phyloP scores from a whole-genome alignment of 768 basidiomycete species.

The Panellus pusillus region DNA sequence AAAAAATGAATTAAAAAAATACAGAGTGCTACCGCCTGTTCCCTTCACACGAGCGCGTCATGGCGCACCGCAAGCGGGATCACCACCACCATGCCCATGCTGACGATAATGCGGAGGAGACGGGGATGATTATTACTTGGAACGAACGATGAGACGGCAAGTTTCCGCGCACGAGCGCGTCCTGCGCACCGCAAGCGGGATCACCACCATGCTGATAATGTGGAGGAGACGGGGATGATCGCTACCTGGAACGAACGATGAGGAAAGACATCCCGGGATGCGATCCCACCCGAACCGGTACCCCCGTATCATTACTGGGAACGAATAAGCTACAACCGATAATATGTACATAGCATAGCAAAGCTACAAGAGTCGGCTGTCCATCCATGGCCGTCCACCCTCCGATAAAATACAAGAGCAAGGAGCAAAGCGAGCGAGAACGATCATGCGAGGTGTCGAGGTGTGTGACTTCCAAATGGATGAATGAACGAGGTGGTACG shows the following conservation, averaged over 20 bases:
- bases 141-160: no score
- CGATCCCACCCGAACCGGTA: constrained; percentile 7
- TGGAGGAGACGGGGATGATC: constrained; percentile 52
- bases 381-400: no score
- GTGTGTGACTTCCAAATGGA: no score
- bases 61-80: constrained; percentile 72
- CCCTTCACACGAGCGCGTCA: constrained; percentile 65
- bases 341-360: constrained; percentile 2
- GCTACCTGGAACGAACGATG: constrained; percentile 76
- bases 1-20: background rate
- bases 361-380: no score
- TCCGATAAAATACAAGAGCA: background rate
- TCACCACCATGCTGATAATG: constrained; percentile 38
- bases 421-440: background rate
- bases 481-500: background rate
- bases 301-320: constrained; percentile 1
- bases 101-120: constrained; percentile 37
- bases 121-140: constrained; percentile 67
- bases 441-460: no score
- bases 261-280: no score
- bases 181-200: constrained; percentile 74
- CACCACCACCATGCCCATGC: constrained; percentile 49
- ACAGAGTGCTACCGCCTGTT: constrained; percentile 72
- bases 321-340: constrained; percentile 11
- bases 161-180: constrained; percentile 66